Evolutionary conservation across 352 stramenopile genomes (phyloP).

Genomic region (Phytophthora podocarpi): DNA sequence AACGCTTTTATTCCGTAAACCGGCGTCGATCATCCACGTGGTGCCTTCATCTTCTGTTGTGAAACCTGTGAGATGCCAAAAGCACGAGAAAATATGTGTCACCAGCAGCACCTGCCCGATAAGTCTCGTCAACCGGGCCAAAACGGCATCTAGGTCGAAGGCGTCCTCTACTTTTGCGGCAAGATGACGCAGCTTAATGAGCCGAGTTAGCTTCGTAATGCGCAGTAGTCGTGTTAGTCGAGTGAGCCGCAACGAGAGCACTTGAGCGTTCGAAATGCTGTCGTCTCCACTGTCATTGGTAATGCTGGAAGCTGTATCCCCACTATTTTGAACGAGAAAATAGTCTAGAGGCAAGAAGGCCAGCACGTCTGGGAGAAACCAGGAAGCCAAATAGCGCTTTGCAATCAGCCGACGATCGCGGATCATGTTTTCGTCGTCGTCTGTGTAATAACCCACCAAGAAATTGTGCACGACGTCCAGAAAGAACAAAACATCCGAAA

Average conservation of each 20-base stretch:
- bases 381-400: slow-evolving; percentile 56
- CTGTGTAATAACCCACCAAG: slow-evolving; percentile 66
- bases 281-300: neutral
- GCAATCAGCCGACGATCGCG: slow-evolving; percentile 49
- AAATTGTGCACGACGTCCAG: slow-evolving; percentile 76
- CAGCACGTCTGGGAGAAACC: slow-evolving; percentile 63
- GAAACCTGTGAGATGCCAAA: slow-evolving; percentile 77
- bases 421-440: slow-evolving; percentile 69
- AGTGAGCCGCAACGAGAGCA: slow-evolving; percentile 70
- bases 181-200: slow-evolving; percentile 77
- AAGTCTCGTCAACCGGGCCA: slow-evolving; percentile 64
- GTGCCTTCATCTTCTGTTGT: slow-evolving; percentile 34
- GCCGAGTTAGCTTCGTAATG: slow-evolving; percentile 69
- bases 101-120: slow-evolving; percentile 74
- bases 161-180: slow-evolving; percentile 74
- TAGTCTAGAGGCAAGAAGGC: slow-evolving; percentile 61
- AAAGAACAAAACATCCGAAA: slow-evolving; percentile 61
- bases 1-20: slow-evolving; percentile 31
- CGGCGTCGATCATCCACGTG: slow-evolving; percentile 48
- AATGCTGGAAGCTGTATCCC: neutral
- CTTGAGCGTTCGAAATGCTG: slow-evolving; percentile 40
- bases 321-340: slow-evolving; percentile 34
- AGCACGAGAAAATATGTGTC: slow-evolving; percentile 75
- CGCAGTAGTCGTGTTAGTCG: slow-evolving; percentile 67
- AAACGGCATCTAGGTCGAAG: slow-evolving; percentile 66